Evolutionary conservation across 2,329 filamentous ascomycete species (phyloP).

Genomic region (Trichoderma arundinaceum): DNA sequence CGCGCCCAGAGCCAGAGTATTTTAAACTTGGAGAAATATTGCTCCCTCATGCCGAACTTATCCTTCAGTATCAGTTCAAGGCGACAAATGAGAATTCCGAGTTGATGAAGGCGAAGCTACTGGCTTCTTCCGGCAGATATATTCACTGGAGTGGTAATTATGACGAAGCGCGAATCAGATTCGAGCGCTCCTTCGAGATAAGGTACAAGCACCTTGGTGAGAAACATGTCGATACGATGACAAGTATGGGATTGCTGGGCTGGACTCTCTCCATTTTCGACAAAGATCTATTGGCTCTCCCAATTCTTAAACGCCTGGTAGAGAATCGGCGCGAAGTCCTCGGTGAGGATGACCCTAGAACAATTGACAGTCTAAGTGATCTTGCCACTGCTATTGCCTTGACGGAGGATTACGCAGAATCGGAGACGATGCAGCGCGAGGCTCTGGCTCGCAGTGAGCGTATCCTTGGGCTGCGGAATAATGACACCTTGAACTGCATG

Average conservation of each 20-base stretch:
- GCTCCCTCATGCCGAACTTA: constrained; percentile 27
- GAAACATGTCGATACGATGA: constrained; percentile 26
- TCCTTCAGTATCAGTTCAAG: constrained; percentile 28
- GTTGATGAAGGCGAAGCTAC: constrained; percentile 10
- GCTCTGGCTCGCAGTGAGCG: constrained; percentile 22
- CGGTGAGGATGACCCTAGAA: constrained; percentile 16
- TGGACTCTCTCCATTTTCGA: constrained; percentile 2
- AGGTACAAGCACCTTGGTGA: constrained; percentile 5
- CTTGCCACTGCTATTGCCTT: constrained; percentile 10
- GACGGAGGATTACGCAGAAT: background rate
- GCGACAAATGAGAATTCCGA: constrained; percentile 1
- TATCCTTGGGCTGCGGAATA: background rate
- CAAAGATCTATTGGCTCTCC: background rate
- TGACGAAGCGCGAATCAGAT: constrained; percentile 20
- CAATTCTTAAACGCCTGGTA: constrained; percentile 8
- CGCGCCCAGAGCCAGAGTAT: background rate
- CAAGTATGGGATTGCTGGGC: constrained; percentile 17
- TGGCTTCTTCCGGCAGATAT: constrained; percentile 22
- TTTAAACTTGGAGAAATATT: constrained; percentile 18
- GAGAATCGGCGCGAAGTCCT: constrained; percentile 17
- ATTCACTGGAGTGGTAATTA: constrained; percentile 23
- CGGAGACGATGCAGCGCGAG: constrained; percentile 28
- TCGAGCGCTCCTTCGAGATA: constrained; percentile 19
- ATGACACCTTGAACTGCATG: constrained; percentile 26
- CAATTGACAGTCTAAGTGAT: constrained; percentile 23